Evolutionary conservation across 176 grass and related monocot species (phyloP), one percentile per base, ranked within the genome.

Genomic region (Paspalum vaginatum): DNA sequence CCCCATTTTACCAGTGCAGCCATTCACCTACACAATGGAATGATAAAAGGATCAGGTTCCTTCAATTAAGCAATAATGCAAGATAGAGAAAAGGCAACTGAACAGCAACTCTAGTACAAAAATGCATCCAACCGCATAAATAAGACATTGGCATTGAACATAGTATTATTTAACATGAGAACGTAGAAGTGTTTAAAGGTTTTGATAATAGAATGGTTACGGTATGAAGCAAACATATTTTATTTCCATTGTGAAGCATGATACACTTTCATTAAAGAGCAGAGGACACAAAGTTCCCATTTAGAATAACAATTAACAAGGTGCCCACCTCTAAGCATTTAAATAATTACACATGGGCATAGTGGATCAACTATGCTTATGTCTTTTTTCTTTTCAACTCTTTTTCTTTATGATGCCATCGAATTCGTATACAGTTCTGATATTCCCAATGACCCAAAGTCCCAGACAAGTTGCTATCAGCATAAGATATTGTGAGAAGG

Each of bases 1-100:
- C 40, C 90, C 95, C 90, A 91, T 98, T 53, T 98, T 98, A 44
- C 96, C 92, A 68, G 78, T 93, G 84, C 96, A 95, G 42, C 92
- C 90, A 88, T 95, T 98, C 50, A 98, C 96, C 92, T 98, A 84
- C 64, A 87, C 11, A 50, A 72, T 65, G 53, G 49, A 77, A 58
- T 67, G 68, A 9, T 17, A 43, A 22, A 71, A 73, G 53, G 16
- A 59, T 59, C 3, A 59, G 27, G 60, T 27, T 5, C 11, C 20
- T 25, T 68, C 45, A 48, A 63, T 46, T n/a, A 39, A 21, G 59
- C 15, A 81, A 24, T 17, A 32, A 32, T 32, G 32, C 32, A 32
- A 32, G 32, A 32, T 32, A 32, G 32, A 5, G 3, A 75, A 9
- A 73, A 58, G 0, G 79, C 58, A 21, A 24, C 24, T 20, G 40